A percentile compares a stretch with the other conserved stretches of the same genome.
Conservation (phyloP, 768 basidiomycete species). For the Pleurotus djamor region DNA sequence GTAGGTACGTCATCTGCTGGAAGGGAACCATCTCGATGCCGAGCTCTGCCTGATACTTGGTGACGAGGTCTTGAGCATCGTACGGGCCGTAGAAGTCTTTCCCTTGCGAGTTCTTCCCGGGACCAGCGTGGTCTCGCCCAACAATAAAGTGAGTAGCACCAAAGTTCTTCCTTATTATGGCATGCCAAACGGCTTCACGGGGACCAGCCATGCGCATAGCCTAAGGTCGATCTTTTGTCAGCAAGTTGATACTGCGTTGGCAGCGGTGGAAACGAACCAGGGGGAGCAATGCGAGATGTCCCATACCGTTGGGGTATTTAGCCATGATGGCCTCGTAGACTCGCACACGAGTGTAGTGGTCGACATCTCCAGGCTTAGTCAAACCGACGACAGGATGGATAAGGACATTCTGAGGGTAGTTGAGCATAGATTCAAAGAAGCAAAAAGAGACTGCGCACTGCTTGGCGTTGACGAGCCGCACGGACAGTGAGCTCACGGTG, state of each 20-base stretch:
- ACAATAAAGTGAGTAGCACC: conserved; percentile 98
- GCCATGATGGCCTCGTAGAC: conserved; percentile 99
- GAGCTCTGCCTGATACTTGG: conserved; percentile 88
- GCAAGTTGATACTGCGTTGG: not conserved
- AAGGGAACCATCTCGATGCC: conserved; percentile 98
- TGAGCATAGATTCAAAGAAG: not conserved
- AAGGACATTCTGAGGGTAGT: conserved; percentile 67
- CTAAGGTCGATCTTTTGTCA: conserved; percentile 13
- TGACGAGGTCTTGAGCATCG: conserved; percentile 91
- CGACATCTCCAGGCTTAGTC: conserved; percentile 93
- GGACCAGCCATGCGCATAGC: conserved; percentile 99
- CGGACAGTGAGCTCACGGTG: conserved; percentile 97
- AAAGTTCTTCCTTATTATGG: conserved; percentile 98
- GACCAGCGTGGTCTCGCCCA: conserved; percentile 92
- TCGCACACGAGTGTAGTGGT: conserved; percentile 92
- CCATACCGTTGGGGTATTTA: conserved; percentile 98
- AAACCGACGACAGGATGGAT: conserved; percentile 98
- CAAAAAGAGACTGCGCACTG: conserved; percentile 25
- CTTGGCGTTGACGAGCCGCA: conserved; percentile 90
- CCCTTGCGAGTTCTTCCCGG: conserved; percentile 95
- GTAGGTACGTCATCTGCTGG: conserved; percentile 95
- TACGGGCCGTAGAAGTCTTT: conserved; percentile 98
- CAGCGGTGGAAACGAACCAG: conserved; percentile 33
- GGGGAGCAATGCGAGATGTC: conserved; percentile 92
- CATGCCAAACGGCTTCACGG: conserved; percentile 97